Evolutionary conservation across 495 filamentous ascomycete genomes (phyloP).

Genomic region (Chaetomium fimeti): DNA sequence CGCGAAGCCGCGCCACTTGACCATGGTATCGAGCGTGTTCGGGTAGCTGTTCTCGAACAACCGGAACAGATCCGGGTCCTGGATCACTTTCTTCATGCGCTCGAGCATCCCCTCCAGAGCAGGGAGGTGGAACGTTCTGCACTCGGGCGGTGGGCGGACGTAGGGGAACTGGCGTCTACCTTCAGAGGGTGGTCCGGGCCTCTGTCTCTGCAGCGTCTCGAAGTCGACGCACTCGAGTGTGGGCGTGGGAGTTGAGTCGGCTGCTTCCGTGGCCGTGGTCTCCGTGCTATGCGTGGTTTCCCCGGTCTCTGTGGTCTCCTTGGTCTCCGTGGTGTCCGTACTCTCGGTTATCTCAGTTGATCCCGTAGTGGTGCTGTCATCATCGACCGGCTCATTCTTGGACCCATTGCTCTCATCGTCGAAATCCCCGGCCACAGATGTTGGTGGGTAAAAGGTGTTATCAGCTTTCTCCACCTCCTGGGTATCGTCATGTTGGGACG

Average conservation of each 20-base stretch:
- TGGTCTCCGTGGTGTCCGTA: not conserved
- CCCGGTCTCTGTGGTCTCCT: not conserved
- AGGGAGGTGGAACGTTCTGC: slow-evolving; percentile 57
- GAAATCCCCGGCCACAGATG: not conserved
- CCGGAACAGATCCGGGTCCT: slow-evolving; percentile 58
- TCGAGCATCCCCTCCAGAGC: slow-evolving; percentile 53
- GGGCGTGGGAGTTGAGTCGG: slow-evolving; percentile 2
- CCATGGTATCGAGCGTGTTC: slow-evolving; percentile 61
- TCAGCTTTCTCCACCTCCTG: not conserved
- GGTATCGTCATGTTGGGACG: not conserved
- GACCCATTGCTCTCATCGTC: not conserved
- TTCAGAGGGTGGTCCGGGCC: slow-evolving; percentile 40
- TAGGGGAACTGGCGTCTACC: slow-evolving; percentile 52
- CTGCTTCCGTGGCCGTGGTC: not conserved
- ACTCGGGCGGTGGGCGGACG: slow-evolving; percentile 54
- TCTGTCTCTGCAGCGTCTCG: slow-evolving; percentile 25
- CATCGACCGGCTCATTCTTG: not conserved
- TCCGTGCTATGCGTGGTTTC: not conserved
- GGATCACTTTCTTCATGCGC: slow-evolving; percentile 47
- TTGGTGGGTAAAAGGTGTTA: not conserved
- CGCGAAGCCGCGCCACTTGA: slow-evolving; percentile 60
- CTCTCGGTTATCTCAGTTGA: too few species aligned
- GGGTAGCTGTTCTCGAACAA: slow-evolving; percentile 63
- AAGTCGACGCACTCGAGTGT: slow-evolving; percentile 24
- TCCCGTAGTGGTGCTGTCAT: not conserved